A percentile compares a stretch with the other conserved stretches of the same genome.
These are phyloP conservation scores for Coniochaeta sp. DNA, from an alignment of 2,329 filamentous ascomycete genomes.

Conservation along the genomic window DNA sequence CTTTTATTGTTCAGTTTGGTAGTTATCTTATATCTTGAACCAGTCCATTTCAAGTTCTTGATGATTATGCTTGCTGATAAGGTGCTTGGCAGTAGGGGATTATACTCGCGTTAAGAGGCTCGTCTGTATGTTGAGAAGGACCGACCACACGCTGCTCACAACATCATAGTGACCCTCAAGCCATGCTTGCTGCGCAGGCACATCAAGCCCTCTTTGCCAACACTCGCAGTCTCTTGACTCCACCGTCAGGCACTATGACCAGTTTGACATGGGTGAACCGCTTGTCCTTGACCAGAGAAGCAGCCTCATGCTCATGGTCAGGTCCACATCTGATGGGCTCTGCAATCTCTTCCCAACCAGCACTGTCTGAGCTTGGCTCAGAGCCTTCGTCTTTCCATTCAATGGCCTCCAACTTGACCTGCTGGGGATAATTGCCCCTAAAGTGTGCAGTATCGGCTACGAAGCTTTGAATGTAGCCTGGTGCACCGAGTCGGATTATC, in stretches of 20 bases:
- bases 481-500: constrained; percentile 65
- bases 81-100: too few relatives aligned
- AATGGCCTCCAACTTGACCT: constrained; percentile 59
- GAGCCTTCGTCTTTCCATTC: constrained; percentile 39
- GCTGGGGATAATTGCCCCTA: constrained; percentile 75
- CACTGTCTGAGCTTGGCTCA: constrained; percentile 48
- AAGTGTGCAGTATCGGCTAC: constrained; percentile 79
- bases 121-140: too few relatives aligned
- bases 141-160: too few relatives aligned
- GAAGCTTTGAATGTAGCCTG: constrained; percentile 56
- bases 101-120: too few relatives aligned
- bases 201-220: constrained; percentile 53
- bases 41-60: too few relatives aligned
- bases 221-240: constrained; percentile 79
- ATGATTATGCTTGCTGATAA: too few relatives aligned
- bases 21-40: too few relatives aligned
- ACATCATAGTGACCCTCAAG: too few relatives aligned
- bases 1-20: too few relatives aligned
- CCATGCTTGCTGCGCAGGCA: neutral
- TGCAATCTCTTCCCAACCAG: constrained; percentile 60
- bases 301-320: constrained; percentile 65
- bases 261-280: constrained; percentile 79
- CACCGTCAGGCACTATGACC: constrained; percentile 87
- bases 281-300: constrained; percentile 44
- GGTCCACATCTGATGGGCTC: constrained; percentile 61